Evolutionary conservation across 768 basidiomycete species (phyloP).

Genomic region (Clavulina sp.): DNA sequence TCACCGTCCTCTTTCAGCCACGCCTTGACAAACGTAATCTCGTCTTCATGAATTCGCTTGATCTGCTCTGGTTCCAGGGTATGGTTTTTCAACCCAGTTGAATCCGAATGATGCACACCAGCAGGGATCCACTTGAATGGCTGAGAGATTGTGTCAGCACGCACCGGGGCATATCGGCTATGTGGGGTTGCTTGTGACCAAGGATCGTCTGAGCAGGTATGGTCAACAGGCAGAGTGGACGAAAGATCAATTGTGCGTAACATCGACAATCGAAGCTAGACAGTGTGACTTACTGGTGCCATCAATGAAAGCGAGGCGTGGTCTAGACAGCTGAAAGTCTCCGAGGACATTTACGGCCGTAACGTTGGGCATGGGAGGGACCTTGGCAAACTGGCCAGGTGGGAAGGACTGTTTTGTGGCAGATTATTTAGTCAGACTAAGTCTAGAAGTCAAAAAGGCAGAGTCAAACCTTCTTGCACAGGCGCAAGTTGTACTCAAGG

Average conservation of each 20-base stretch:
- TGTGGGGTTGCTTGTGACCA: conserved; percentile 82
- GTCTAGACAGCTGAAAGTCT: conserved; percentile 61
- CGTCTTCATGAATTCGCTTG: conserved; percentile 59
- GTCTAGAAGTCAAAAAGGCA: no score
- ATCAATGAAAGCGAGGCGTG: conserved; percentile 75
- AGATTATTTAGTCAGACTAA: no score
- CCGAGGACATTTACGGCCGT: conserved; percentile 69
- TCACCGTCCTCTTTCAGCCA: no score
- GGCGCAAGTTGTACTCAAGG: conserved; percentile 49
- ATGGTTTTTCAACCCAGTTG: conserved; percentile 53
- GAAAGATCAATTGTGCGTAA: no score
- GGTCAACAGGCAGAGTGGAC: no score
- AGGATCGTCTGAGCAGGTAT: conserved; percentile 50
- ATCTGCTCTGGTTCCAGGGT: conserved; percentile 60
- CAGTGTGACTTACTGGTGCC: conserved; percentile 25
- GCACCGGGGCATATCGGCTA: conserved; percentile 42
- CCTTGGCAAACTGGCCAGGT: conserved; percentile 53
- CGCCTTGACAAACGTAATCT: conserved; percentile 54
- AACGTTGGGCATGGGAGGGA: conserved; percentile 62
- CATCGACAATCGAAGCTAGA: no score
- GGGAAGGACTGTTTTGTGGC: conserved; percentile 43
- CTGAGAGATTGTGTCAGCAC: conserved; percentile 49
- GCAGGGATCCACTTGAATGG: conserved; percentile 63
- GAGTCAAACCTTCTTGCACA: conserved; percentile 38
- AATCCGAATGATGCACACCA: conserved; percentile 51